These are phyloP conservation scores for Bacterosira constricta DNA, from an alignment of 108 stramenopile species.

Conservation along the genomic window DNA sequence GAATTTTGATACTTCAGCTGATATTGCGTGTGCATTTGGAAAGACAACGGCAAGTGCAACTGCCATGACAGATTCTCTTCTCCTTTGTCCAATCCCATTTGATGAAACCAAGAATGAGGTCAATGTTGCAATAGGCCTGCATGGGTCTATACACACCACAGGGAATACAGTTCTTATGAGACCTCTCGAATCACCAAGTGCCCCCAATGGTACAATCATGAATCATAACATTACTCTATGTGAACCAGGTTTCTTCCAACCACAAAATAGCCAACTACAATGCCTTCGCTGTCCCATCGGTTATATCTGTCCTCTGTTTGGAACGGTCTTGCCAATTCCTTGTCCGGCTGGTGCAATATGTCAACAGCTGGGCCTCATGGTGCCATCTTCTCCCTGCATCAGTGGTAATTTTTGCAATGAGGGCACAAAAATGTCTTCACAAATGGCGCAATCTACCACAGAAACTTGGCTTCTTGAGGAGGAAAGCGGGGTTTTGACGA, in stretches of 20 bases:
- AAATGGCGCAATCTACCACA: conserved; percentile 8
- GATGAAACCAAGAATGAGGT: conserved; percentile 48
- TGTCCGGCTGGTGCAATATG: conserved; percentile 82
- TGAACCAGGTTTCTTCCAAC: conserved; percentile 77
- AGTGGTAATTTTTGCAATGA: conserved; percentile 64
- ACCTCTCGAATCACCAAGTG: neutral
- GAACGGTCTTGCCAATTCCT: conserved; percentile 53
- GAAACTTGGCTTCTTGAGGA: conserved; percentile 29
- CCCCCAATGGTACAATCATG: conserved; percentile 62
- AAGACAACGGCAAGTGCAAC: neutral
- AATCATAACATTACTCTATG: conserved; percentile 76
- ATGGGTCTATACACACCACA: conserved; percentile 11
- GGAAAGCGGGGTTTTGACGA: conserved; percentile 34
- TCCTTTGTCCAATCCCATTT: conserved; percentile 42
- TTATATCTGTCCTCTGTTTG: conserved; percentile 71
- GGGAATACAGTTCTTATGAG: conserved; percentile 21
- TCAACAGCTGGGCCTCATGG: conserved; percentile 51
- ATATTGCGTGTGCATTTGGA: neutral
- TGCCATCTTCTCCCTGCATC: conserved; percentile 59
- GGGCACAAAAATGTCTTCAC: conserved; percentile 54
- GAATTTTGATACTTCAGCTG: conserved; percentile 17
- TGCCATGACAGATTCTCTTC: conserved; percentile 38
- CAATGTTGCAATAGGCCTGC: conserved; percentile 15
- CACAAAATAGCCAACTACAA: conserved; percentile 40
- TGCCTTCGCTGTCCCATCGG: conserved; percentile 80